Base-by-base conservation (phyloP, 2,329 filamentous ascomycete genomes). In the Penicillium capsulatum region DNA sequence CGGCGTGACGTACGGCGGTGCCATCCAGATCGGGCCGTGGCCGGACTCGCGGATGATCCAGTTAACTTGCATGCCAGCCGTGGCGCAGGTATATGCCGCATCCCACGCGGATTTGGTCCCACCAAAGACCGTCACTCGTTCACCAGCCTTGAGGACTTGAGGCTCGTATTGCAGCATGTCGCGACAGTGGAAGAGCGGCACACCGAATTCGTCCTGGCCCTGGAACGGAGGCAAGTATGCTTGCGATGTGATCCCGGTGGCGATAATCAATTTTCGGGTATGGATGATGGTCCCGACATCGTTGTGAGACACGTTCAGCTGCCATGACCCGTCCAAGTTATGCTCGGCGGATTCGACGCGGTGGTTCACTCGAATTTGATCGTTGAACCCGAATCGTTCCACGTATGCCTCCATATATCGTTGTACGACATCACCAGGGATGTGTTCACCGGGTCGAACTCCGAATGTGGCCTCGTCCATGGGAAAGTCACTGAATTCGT, bases 401-500 rank as follows among this genome's bases (percentile, higher is more conserved):
- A 74, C 73, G 47, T 75, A 83, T 3, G 74, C 68, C 20, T 68
- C 66, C 6, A 84, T 60, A 56, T 85, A 85, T 2, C 63, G 53
- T 50, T 80, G 71, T 36, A 83, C 59, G 1, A 74, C 71, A 0
- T 65, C 47, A 0, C 77, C 81, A 0, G 79, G 74, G 34, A 85
- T 76, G 56, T 84, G 79, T 36, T 81, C 58, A 11, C 75, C 76
- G 5, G 60, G 51, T 35, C 70, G 55, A 15, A 72, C 61, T 0
- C 65, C 68, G 50, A 76, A 81, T 0, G 64, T 70, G 14, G 72
- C 72, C 6, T 67, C 61, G 42, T 74, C 70, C 79, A 90, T 83
- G 13, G 83, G 82, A 44, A 85, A 86, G 52, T 87, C 85, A 0
- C 79, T 78, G 53, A 77, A 88, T 59, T 90, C 83, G 50, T 82